Conservation (phyloP, 2,329 filamentous ascomycete genomes). For the Arthroderma sp. region DNA sequence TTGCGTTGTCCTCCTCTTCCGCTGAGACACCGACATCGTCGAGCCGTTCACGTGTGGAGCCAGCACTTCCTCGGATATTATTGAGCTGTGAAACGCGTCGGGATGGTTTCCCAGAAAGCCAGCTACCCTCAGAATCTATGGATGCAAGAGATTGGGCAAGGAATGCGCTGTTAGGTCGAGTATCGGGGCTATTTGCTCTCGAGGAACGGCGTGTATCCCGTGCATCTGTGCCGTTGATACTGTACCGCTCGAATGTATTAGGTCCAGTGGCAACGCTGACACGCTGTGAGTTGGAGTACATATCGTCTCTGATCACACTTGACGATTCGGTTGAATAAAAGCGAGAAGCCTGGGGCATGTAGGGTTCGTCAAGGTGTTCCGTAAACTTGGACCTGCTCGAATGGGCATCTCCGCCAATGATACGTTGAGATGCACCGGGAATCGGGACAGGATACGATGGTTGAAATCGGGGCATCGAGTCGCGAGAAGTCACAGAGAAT, state of each 20-base stretch:
- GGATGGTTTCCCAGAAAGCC: constrained; percentile 67
- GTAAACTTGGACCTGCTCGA: constrained; percentile 82
- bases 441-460: constrained; percentile 27
- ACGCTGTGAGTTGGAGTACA: constrained; percentile 7
- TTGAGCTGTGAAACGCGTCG: constrained; percentile 33
- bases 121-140: constrained; percentile 89
- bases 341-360: constrained; percentile 66
- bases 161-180: constrained; percentile 32
- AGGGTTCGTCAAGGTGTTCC: constrained; percentile 79
- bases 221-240: constrained; percentile 7
- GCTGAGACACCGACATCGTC: constrained; percentile 41
- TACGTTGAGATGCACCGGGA: neutral
- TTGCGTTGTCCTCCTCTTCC: constrained; percentile 52
- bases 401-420: constrained; percentile 46
- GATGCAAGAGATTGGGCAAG: constrained; percentile 80
- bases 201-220: constrained; percentile 24
- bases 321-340: constrained; percentile 62
- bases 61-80: constrained; percentile 28
- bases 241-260: constrained; percentile 3
- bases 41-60: constrained; percentile 29
- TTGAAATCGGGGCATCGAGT: constrained; percentile 57
- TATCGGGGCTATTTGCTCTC: constrained; percentile 35
- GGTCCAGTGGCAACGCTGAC: constrained; percentile 3
- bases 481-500: constrained; percentile 84
- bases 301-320: constrained; percentile 16